Evolutionary conservation across 1,139 yeast genomes (phyloP), one percentile per base, ranked within the genome.

Genomic region (Diutina pseudorugosa): DNA sequence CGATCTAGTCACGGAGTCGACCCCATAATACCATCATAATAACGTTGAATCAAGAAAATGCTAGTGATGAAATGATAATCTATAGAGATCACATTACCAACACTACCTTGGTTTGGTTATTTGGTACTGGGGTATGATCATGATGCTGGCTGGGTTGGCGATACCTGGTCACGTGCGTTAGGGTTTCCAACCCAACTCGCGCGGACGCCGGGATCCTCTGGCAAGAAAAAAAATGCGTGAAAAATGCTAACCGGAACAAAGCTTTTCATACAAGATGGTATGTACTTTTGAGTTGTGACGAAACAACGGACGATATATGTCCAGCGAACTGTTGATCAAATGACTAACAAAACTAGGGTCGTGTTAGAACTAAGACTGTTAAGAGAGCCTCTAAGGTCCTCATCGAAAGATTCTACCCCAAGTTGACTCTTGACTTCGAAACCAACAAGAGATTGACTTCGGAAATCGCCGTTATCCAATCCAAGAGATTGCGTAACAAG

Each of bases 401-500:
- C 80, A 94, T 94, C 75, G 99, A 94, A 85, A 90, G 96, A 76
- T 93, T 91, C 88, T 94, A 94, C 85, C 99, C 99, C 77, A 93
- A 94, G 84, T 90, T 94, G 79, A 93, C 98, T 70, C 80, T 89
- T 81, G 99, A 94, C 79, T 94, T 94, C 77, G 98, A 94, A 84
- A 89, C 96, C 87, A 94, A 94, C 97, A 94, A 94, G 85, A 93
- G 98, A 83, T 86, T 94, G 76, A 86, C 96, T 69, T 86, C 89
- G 71, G 97, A 94, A 79, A 89, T 94, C 70, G 98, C 99, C 68
- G 91, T 88, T 77, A 94, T 94, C 74, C 97, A 94, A 79, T 89
- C 98, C 71, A 94, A 94, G 88, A 91, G 98, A 82, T 87, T 94
- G 77, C 93, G 98, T 85, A 94, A 94, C 94, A 93, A 93, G 90